A percentile compares a stretch with the other conserved stretches of the same genome.
These are phyloP conservation scores for Rostrohypoxylon terebratum DNA, from an alignment of 495 filamentous ascomycete species.

Conservation along the genomic window DNA sequence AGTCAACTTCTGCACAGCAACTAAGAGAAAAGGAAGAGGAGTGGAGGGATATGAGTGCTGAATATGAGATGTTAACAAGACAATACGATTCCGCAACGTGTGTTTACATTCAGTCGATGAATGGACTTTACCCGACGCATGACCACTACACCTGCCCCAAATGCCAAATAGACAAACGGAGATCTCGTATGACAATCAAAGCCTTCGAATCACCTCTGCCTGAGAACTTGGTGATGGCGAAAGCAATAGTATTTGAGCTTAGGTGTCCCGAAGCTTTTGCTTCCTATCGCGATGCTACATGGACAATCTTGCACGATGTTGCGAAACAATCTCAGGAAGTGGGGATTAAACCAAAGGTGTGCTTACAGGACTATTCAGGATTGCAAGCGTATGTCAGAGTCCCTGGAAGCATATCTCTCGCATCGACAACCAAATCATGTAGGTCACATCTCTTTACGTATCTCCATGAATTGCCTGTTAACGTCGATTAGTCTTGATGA, in stretches of 20 bases:
- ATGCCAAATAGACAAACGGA: slow-evolving; percentile 48
- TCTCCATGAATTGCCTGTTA: slow-evolving; percentile 7
- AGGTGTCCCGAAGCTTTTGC: slow-evolving; percentile 50
- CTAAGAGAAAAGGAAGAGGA: slow-evolving; percentile 55
- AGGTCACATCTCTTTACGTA: slow-evolving; percentile 26
- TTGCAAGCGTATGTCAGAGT: slow-evolving; percentile 28
- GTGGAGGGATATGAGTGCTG: slow-evolving; percentile 49
- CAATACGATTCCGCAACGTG: slow-evolving; percentile 52
- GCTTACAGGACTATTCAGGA: slow-evolving; percentile 44
- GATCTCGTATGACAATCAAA: slow-evolving; percentile 52
- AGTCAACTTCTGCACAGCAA: slow-evolving; percentile 34
- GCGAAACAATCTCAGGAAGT: slow-evolving; percentile 23
- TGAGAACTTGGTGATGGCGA: slow-evolving; percentile 40
- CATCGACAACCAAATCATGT: slow-evolving; percentile 52
- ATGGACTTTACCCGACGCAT: slow-evolving; percentile 26
- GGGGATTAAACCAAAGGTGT: slow-evolving; percentile 34
- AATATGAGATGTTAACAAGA: slow-evolving; percentile 55
- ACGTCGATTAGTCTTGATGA: slow-evolving; percentile 38
- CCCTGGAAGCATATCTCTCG: slow-evolving; percentile 42
- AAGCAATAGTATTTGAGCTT: slow-evolving; percentile 61
- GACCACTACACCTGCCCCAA: slow-evolving; percentile 42
- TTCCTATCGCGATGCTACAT: slow-evolving; percentile 60
- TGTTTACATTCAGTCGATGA: slow-evolving; percentile 21
- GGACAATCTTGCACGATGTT: slow-evolving; percentile 48
- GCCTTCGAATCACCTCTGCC: slow-evolving; percentile 62